Conservation (phyloP, 2,329 filamentous ascomycete genomes). For the Alternaria sp. region DNA sequence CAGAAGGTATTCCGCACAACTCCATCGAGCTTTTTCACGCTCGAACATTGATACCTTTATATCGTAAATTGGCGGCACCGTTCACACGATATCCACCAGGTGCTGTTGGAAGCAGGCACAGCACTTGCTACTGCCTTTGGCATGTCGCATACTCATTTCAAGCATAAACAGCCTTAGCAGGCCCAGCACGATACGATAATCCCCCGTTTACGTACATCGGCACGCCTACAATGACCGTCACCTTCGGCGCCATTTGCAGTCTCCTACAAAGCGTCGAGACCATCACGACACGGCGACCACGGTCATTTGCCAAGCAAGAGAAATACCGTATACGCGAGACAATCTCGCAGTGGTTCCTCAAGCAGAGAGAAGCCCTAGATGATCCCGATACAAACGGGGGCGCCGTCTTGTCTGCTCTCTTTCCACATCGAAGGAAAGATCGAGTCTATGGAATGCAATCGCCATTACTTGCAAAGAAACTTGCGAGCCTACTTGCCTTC, state of each 20-base stretch:
- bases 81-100: not conserved
- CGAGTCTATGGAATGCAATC: conserved; percentile 76
- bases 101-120: not conserved
- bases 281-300: conserved; percentile 51
- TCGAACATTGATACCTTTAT: not conserved
- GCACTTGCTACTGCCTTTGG: not conserved
- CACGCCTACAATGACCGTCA: conserved; percentile 62
- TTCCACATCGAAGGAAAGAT: conserved; percentile 78
- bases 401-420: conserved; percentile 75
- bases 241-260: conserved; percentile 74
- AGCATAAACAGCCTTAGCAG: not conserved
- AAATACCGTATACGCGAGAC: conserved; percentile 40
- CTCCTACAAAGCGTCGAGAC: conserved; percentile 72
- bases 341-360: conserved; percentile 71
- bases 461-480: conserved; percentile 66
- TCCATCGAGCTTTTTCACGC: not conserved
- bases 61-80: not conserved
- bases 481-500: conserved; percentile 71
- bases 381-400: conserved; percentile 62
- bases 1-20: not conserved
- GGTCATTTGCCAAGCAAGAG: conserved; percentile 41
- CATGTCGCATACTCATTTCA: not conserved
- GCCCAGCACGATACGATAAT: not conserved
- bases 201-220: not conserved
- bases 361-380: conserved; percentile 65